Conservation (phyloP, 2,329 filamentous ascomycete species). For the Colletotrichum australisinense region DNA sequence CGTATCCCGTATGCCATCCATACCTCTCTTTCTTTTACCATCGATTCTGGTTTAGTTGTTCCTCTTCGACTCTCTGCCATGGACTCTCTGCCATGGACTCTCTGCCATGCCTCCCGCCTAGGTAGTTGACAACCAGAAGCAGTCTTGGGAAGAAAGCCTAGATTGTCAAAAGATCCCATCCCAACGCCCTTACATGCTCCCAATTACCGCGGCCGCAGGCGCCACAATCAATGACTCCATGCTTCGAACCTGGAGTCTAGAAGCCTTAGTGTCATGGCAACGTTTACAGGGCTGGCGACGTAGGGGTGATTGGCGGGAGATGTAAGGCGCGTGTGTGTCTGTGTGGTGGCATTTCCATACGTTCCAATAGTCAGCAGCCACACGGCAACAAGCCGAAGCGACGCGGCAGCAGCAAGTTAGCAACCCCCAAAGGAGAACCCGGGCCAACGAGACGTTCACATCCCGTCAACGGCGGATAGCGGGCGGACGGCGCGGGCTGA, state of each 20-base stretch:
- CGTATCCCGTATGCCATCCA: too few species aligned
- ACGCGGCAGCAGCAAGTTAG: background rate
- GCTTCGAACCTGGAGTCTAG: conserved; percentile 18
- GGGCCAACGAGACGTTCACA: background rate
- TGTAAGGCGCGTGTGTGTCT: conserved; percentile 1
- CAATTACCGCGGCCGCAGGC: conserved; percentile 22
- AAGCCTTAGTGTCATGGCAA: conserved; percentile 25
- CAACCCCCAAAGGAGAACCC: background rate
- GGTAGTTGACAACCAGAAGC: background rate
- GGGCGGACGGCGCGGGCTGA: background rate
- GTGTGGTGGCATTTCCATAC: conserved; percentile 13
- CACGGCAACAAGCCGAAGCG: conserved; percentile 28
- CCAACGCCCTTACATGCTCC: background rate
- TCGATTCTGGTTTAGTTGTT: too few species aligned
- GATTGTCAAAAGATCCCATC: background rate
- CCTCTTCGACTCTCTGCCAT: background rate
- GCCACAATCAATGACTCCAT: conserved; percentile 12
- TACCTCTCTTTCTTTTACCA: background rate
- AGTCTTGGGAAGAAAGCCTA: background rate
- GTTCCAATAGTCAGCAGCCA: conserved; percentile 34
- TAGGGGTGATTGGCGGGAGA: background rate
- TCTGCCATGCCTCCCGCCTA: background rate
- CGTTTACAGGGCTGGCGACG: conserved; percentile 22
- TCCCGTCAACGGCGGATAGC: conserved; percentile 3
- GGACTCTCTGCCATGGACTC: too few species aligned